Percentiles rank a stretch among this genome's conserved stretches.
These are phyloP conservation scores for Coemansia umbellata DNA, from an alignment of 192 early-diverging fungal genomes.

Conservation along the genomic window DNA sequence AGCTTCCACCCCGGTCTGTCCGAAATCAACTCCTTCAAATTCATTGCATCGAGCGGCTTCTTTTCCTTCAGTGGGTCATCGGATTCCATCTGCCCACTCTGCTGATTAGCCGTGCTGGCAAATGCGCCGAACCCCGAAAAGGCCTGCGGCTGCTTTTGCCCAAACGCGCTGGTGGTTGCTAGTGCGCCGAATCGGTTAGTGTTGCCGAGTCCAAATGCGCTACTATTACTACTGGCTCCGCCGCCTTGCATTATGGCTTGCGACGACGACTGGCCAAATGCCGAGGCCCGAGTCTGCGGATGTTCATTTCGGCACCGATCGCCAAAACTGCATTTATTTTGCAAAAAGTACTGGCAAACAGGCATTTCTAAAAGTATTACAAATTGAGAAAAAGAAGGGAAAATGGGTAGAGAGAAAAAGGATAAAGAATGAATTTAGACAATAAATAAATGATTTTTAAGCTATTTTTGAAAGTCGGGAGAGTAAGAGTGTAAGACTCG, in stretches of 20 bases:
- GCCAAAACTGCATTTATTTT: conserved; percentile 58
- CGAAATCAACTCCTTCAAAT: conserved; percentile 44
- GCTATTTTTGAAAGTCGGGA: no score
- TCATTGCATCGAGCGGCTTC: conserved; percentile 28
- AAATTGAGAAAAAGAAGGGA: not conserved
- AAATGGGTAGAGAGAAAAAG: not conserved
- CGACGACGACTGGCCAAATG: conserved; percentile 44
- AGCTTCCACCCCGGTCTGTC: conserved; percentile 53
- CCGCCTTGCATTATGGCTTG: conserved; percentile 37
- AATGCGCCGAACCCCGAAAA: not conserved
- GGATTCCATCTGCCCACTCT: not conserved
- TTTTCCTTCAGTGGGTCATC: not conserved
- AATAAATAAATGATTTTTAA: no score
- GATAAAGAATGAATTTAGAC: no score
- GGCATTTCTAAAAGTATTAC: conserved; percentile 16
- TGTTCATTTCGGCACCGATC: conserved; percentile 58
- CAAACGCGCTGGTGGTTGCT: conserved; percentile 1
- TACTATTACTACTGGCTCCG: conserved; percentile 22
- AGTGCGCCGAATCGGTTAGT: conserved; percentile 6
- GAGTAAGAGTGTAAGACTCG: no score
- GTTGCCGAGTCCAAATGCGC: conserved; percentile 1
- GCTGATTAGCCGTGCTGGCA: not conserved
- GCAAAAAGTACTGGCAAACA: conserved; percentile 52
- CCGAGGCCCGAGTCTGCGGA: conserved; percentile 34
- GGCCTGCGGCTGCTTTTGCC: not conserved